phyloP scores from a whole-genome alignment of 2,329 filamentous ascomycete genomes.

The Fusarium sp. region DNA sequence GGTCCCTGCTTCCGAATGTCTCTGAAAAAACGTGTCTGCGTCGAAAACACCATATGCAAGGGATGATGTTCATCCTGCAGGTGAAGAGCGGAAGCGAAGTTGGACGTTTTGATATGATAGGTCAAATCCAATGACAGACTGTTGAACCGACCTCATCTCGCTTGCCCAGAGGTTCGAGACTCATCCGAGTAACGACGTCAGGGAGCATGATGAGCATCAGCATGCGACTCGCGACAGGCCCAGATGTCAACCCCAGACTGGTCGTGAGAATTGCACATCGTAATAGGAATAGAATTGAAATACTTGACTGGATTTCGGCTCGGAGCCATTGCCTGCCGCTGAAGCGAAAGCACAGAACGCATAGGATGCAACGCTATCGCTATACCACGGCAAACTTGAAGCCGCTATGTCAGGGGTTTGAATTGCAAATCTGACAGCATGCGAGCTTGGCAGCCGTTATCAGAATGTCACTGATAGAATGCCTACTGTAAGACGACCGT shows the following conservation, averaged over 20 bases:
- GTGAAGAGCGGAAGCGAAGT: not conserved
- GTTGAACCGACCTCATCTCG: constrained; percentile 4
- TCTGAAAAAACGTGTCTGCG: constrained; percentile 34
- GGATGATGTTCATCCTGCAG: constrained; percentile 5
- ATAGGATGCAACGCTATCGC: constrained; percentile 28
- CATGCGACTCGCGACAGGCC: constrained; percentile 20
- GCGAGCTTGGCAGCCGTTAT: constrained; percentile 20
- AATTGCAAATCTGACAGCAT: constrained; percentile 11
- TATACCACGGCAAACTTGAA: constrained; percentile 7
- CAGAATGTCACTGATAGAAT: constrained; percentile 27
- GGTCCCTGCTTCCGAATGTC: constrained; percentile 33
- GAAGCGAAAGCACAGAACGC: constrained; percentile 5
- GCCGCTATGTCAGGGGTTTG: constrained; percentile 31
- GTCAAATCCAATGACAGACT: constrained; percentile 9
- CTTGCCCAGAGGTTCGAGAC: constrained; percentile 15
- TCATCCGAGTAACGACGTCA: constrained; percentile 7
- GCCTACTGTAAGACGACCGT: constrained; percentile 8
- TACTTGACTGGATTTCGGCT: not conserved
- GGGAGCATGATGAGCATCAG: constrained; percentile 5
- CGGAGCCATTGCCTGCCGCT: constrained; percentile 26
- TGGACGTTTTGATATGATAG: constrained; percentile 9
- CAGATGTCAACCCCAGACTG: constrained; percentile 14
- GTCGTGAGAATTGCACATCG: constrained; percentile 2
- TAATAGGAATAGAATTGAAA: constrained; percentile 6
- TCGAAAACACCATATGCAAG: constrained; percentile 22